A percentile compares a stretch with the other conserved stretches of the same genome.
phyloP scores from a whole-genome alignment of 2,329 filamentous ascomycete species.

The Esteya vermicola region DNA sequence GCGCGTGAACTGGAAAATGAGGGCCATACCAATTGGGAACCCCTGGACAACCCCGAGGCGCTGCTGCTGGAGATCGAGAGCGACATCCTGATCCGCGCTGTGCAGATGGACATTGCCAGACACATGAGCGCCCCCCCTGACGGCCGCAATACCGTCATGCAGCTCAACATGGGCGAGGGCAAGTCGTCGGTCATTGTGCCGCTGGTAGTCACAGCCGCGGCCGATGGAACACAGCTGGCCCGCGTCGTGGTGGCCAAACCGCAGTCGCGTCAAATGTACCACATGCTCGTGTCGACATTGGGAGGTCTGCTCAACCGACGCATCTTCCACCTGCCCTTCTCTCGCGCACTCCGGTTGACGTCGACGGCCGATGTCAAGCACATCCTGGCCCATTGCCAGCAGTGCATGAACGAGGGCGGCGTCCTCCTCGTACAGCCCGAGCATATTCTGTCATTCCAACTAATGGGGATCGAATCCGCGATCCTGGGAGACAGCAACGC shows the following conservation, averaged over 20 bases:
- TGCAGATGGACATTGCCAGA: slow-evolving; percentile 42
- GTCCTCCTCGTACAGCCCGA: slow-evolving; percentile 50
- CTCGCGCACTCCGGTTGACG: slow-evolving; percentile 27
- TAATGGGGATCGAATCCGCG: slow-evolving; percentile 46
- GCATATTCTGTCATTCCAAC: slow-evolving; percentile 47
- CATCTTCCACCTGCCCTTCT: slow-evolving; percentile 45
- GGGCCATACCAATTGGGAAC: slow-evolving; percentile 42
- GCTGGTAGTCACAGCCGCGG: slow-evolving; percentile 40
- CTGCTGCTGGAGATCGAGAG: slow-evolving; percentile 52
- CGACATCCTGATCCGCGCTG: slow-evolving; percentile 42
- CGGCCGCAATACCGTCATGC: slow-evolving; percentile 38
- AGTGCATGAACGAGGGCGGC: slow-evolving; percentile 24
- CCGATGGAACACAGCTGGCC: slow-evolving; percentile 34
- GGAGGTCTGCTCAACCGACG: slow-evolving; percentile 39
- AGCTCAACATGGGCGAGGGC: slow-evolving; percentile 59
- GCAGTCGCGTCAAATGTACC: slow-evolving; percentile 44
- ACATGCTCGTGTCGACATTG: slow-evolving; percentile 38
- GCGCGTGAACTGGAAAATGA: slow-evolving; percentile 28
- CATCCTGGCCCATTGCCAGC: slow-evolving; percentile 29
- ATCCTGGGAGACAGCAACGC: background rate
- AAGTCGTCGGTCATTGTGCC: slow-evolving; percentile 58
- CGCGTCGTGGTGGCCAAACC: slow-evolving; percentile 48
- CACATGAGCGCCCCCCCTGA: slow-evolving; percentile 34
- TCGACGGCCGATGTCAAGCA: slow-evolving; percentile 12
- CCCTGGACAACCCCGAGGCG: slow-evolving; percentile 37